Conservation (phyloP, 2,329 filamentous ascomycete species). For the Lecanicillium sp. region DNA sequence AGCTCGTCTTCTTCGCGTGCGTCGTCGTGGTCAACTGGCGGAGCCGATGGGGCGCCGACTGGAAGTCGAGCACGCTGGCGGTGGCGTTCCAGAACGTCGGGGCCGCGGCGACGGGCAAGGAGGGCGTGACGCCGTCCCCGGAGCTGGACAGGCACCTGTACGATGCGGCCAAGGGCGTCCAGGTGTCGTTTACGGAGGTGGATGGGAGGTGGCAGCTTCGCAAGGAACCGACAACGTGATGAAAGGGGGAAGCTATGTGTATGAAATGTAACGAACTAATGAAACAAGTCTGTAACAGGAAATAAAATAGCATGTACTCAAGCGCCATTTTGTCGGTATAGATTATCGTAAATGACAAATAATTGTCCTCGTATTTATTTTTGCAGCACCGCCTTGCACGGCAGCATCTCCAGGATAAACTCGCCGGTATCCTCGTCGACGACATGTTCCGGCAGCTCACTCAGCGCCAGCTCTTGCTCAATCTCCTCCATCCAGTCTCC, state of each 20-base stretch:
- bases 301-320: too few species aligned
- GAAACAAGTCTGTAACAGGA: too few species aligned
- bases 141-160: background rate
- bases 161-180: background rate
- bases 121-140: background rate
- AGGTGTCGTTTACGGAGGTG: background rate
- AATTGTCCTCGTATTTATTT: too few species aligned
- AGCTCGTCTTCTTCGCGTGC: background rate
- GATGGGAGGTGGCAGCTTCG: background rate
- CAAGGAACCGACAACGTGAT: too few species aligned
- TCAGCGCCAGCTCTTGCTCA: background rate
- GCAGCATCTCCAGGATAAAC: background rate
- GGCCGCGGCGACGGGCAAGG: background rate
- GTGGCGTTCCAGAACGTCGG: background rate
- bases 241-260: too few species aligned
- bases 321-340: too few species aligned
- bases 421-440: background rate
- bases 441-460: slow-evolving; percentile 14
- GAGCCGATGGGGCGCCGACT: background rate
- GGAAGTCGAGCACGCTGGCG: background rate
- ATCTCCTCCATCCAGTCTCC: slow-evolving; percentile 17
- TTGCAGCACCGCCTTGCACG: slow-evolving; percentile 3
- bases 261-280: too few species aligned
- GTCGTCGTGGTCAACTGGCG: background rate
- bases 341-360: too few species aligned